These are phyloP conservation scores for Starmerella ratchasimensis DNA, from an alignment of 805 yeast species.

Conservation along the genomic window DNA sequence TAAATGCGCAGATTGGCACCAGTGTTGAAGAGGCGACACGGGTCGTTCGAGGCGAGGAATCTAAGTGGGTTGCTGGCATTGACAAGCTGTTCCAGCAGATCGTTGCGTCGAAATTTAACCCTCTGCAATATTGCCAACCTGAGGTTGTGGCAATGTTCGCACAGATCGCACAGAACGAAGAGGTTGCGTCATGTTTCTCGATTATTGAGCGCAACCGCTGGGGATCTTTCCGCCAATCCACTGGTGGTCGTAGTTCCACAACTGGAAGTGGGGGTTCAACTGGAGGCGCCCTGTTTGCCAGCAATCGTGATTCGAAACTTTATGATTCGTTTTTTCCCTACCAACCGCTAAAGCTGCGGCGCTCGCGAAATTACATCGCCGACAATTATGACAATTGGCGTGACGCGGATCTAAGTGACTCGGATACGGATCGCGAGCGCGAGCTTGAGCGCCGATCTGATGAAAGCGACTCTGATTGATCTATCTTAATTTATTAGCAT, in stretches of 20 bases:
- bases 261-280: slow-evolving; percentile 2
- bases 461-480: neutral
- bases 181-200: slow-evolving; percentile 84
- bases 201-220: slow-evolving; percentile 82
- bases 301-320: slow-evolving; percentile 72
- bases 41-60: too few species aligned
- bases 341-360: slow-evolving; percentile 71
- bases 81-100: slow-evolving; percentile 80
- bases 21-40: too few species aligned
- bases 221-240: slow-evolving; percentile 40
- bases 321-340: slow-evolving; percentile 93
- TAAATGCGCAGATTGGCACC: too few species aligned
- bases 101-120: slow-evolving; percentile 79
- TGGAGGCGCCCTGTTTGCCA: slow-evolving; percentile 32
- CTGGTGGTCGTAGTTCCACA: slow-evolving; percentile 1
- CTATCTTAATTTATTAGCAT: neutral
- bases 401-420: slow-evolving; percentile 38
- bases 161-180: slow-evolving; percentile 74
- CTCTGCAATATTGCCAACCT: slow-evolving; percentile 82
- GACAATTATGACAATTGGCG: slow-evolving; percentile 69
- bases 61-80: slow-evolving; percentile 32
- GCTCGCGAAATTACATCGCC: slow-evolving; percentile 41
- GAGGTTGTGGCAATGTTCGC: slow-evolving; percentile 91
- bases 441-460: slow-evolving; percentile 4
- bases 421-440: slow-evolving; percentile 15